Percentiles rank a stretch among this genome's conserved stretches.
Evolutionary conservation across 768 basidiomycete genomes (phyloP).

Genomic region (Suillus fuscotomentosus): DNA sequence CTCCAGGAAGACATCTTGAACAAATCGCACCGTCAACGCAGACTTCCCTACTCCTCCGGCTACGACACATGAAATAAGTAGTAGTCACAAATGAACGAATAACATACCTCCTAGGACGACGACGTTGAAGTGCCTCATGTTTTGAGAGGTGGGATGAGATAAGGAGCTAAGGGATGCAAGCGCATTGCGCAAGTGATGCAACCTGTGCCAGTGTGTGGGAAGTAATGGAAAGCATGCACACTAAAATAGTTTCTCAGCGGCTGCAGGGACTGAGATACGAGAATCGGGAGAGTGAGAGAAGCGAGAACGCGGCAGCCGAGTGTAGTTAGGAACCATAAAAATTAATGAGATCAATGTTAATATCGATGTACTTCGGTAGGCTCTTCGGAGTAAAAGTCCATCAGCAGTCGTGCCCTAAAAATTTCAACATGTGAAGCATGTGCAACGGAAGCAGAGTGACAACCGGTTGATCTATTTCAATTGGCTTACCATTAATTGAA

Average conservation of each 20-base stretch:
- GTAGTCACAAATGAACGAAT: conserved; percentile 3
- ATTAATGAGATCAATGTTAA: not conserved
- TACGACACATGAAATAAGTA: conserved; percentile 27
- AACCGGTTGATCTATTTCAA: not conserved
- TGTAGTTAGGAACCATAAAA: not conserved
- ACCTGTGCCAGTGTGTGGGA: conserved; percentile 3
- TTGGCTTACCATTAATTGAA: not conserved
- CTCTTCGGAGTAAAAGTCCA: not conserved
- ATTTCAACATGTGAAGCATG: not conserved
- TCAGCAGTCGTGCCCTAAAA: not conserved
- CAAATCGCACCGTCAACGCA: conserved; percentile 78
- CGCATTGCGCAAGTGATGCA: not conserved
- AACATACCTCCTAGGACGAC: conserved; percentile 77
- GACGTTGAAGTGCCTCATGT: conserved; percentile 71
- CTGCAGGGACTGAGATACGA: not conserved
- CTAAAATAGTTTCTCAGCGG: conserved; percentile 4
- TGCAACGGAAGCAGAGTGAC: not conserved
- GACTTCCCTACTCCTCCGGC: conserved; percentile 91
- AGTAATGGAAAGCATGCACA: not conserved
- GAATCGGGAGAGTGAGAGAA: conserved; percentile 1
- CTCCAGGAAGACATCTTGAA: conserved; percentile 70
- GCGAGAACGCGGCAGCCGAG: not conserved
- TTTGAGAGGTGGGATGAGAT: conserved; percentile 8
- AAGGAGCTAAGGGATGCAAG: not conserved
- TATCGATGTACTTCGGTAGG: not conserved